Percentiles rank a stretch among this genome's conserved stretches.
These are phyloP conservation scores for Leishmania arabica DNA, from an alignment of 208 protist genomes.

Conservation along the genomic window DNA sequence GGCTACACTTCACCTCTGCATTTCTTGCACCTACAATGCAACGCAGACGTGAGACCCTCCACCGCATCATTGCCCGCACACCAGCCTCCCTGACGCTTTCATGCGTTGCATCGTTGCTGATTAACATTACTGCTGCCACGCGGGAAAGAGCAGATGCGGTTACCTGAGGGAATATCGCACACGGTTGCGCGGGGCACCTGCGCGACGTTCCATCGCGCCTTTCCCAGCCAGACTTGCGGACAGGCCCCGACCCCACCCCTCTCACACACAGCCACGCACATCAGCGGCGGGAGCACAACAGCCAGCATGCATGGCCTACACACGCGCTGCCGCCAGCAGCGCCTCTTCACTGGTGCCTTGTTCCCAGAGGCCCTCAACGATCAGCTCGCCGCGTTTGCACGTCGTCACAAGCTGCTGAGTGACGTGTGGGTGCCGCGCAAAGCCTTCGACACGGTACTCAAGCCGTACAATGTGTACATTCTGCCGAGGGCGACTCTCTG, in stretches of 20 bases:
- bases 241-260: no score
- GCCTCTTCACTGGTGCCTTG: slow-evolving; percentile 74
- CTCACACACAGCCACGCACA: neutral
- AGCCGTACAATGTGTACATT: slow-evolving; percentile 43
- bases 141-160: neutral
- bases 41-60: neutral
- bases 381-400: slow-evolving; percentile 55
- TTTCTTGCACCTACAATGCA: neutral
- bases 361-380: slow-evolving; percentile 71
- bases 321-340: slow-evolving; percentile 32
- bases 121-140: neutral
- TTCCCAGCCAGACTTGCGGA: neutral
- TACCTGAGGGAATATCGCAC: neutral
- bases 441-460: slow-evolving; percentile 39
- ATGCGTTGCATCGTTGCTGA: neutral
- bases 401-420: slow-evolving; percentile 55
- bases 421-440: slow-evolving; percentile 71
- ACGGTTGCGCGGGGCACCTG: neutral
- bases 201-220: neutral
- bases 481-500: slow-evolving; percentile 71
- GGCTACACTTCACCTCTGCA: no score
- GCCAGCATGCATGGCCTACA: neutral
- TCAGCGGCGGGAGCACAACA: neutral
- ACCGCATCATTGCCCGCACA: neutral
- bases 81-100: neutral